A percentile compares a stretch with the other conserved stretches of the same genome.
Evolutionary conservation across 2,329 filamentous ascomycete genomes (phyloP).

Genomic region (Teratosphaeria gauchensis): DNA sequence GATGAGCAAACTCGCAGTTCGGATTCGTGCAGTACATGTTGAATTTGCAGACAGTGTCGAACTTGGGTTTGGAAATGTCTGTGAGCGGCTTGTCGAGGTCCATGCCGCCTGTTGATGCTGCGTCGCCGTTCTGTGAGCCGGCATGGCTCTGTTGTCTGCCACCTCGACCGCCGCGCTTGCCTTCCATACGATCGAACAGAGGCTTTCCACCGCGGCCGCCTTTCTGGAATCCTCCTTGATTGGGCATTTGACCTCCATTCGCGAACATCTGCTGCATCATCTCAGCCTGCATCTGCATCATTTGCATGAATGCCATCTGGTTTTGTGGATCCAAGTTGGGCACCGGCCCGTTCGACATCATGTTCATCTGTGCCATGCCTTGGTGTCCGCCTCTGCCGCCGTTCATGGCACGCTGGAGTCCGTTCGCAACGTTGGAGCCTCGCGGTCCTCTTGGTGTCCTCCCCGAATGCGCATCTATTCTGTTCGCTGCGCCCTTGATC

Average conservation of each 20-base stretch:
- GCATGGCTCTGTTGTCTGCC: slow-evolving; percentile 1
- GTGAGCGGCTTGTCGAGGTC: slow-evolving; percentile 55
- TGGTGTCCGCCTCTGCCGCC: slow-evolving; percentile 11
- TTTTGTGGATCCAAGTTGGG: slow-evolving; percentile 49
- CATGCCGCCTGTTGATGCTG: slow-evolving; percentile 30
- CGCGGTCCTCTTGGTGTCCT: slow-evolving; percentile 60
- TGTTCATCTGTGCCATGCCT: slow-evolving; percentile 19
- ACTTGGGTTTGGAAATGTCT: slow-evolving; percentile 43
- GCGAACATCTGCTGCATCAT: slow-evolving; percentile 50
- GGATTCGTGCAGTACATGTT: slow-evolving; percentile 81
- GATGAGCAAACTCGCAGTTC: slow-evolving; percentile 88
- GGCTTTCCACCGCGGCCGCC: slow-evolving; percentile 40
- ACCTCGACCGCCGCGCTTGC: slow-evolving; percentile 26
- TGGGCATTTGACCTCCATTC: not conserved
- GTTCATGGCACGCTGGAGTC: slow-evolving; percentile 26
- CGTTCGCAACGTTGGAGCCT: slow-evolving; percentile 40
- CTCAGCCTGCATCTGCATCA: slow-evolving; percentile 57
- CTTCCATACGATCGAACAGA: slow-evolving; percentile 63
- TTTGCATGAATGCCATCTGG: slow-evolving; percentile 61
- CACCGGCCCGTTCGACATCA: slow-evolving; percentile 33
- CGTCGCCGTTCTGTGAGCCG: slow-evolving; percentile 12
- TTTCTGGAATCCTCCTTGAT: slow-evolving; percentile 12
- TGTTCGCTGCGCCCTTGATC: slow-evolving; percentile 60
- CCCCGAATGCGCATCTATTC: slow-evolving; percentile 65
- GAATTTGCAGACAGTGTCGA: slow-evolving; percentile 72